Evolutionary conservation across 1,284 basidiomycete species (phyloP).

Genomic region (Apiotrichum gracile): DNA sequence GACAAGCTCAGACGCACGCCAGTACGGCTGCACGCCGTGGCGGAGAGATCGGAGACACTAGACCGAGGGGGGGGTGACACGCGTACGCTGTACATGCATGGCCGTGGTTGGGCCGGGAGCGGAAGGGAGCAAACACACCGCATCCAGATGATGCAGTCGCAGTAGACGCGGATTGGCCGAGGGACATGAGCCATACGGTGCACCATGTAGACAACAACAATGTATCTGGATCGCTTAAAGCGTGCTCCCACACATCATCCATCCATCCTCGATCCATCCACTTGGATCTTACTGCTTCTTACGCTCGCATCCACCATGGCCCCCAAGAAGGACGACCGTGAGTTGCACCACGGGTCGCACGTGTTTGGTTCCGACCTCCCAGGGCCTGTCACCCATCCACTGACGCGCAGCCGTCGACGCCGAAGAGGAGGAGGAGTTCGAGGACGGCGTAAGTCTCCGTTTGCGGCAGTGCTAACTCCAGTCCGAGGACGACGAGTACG

Average conservation of each 20-base stretch:
- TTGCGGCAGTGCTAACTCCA: not conserved
- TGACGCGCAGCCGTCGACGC: not conserved
- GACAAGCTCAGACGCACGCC: too few species aligned
- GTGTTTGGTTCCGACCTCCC: not conserved
- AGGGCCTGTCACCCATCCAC: not conserved
- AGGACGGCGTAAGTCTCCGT: not conserved
- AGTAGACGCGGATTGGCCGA: not conserved
- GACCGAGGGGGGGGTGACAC: too few species aligned
- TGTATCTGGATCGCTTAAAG: not conserved
- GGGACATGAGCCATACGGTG: not conserved
- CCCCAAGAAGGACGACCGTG: constrained; percentile 6
- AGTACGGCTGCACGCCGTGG: too few species aligned
- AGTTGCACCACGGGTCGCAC: not conserved
- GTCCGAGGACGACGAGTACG: constrained; percentile 10
- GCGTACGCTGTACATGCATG: too few species aligned
- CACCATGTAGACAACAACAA: too few species aligned
- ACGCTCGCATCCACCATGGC: not conserved
- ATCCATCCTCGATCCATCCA: not conserved
- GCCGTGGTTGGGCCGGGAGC: too few species aligned
- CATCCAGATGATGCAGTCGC: not conserved
- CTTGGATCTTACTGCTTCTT: not conserved
- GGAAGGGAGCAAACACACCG: not conserved
- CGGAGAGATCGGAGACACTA: too few species aligned
- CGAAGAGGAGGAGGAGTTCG: constrained; percentile 1
- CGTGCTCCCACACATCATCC: not conserved